These are phyloP conservation scores for Picochlorum sp. DNA, from an alignment of 139 green algal genomes.

Conservation along the genomic window DNA sequence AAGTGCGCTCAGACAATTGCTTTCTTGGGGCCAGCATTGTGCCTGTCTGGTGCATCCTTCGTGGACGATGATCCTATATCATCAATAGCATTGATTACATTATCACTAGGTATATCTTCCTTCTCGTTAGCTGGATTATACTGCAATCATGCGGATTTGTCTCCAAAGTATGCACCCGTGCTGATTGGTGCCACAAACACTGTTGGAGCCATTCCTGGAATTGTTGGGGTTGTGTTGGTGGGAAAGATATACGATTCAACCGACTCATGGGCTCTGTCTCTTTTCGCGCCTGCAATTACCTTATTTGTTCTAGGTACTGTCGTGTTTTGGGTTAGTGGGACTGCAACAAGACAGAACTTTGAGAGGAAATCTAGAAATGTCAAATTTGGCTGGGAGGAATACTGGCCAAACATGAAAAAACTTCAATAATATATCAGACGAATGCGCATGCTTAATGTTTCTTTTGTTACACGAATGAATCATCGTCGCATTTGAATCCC, in stretches of 20 bases:
- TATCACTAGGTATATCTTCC: slow-evolving; percentile 64
- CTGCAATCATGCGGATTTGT: slow-evolving; percentile 92
- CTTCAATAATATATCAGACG: slow-evolving; percentile 2
- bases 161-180: slow-evolving; percentile 74
- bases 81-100: slow-evolving; percentile 48
- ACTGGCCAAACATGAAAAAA: slow-evolving; percentile 20
- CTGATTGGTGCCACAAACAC: slow-evolving; percentile 96
- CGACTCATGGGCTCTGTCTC: slow-evolving; percentile 58
- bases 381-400: slow-evolving; percentile 3
- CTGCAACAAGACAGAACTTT: slow-evolving; percentile 41
- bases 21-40: slow-evolving; percentile 78
- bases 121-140: slow-evolving; percentile 88
- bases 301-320: slow-evolving; percentile 57
- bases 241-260: slow-evolving; percentile 59
- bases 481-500: slow-evolving; percentile 89
- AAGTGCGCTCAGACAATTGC: slow-evolving; percentile 75
- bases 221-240: slow-evolving; percentile 69
- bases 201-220: slow-evolving; percentile 73
- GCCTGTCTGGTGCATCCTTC: slow-evolving; percentile 53
- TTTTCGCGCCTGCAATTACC: slow-evolving; percentile 71
- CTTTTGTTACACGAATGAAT: neutral
- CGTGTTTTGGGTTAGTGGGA: slow-evolving; percentile 33
- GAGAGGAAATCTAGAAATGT: slow-evolving; percentile 17
- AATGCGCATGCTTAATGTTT: neutral
- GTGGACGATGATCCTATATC: neutral